Conservation (phyloP, 1,139 yeast genomes). For the Nadsonia commutata region DNA sequence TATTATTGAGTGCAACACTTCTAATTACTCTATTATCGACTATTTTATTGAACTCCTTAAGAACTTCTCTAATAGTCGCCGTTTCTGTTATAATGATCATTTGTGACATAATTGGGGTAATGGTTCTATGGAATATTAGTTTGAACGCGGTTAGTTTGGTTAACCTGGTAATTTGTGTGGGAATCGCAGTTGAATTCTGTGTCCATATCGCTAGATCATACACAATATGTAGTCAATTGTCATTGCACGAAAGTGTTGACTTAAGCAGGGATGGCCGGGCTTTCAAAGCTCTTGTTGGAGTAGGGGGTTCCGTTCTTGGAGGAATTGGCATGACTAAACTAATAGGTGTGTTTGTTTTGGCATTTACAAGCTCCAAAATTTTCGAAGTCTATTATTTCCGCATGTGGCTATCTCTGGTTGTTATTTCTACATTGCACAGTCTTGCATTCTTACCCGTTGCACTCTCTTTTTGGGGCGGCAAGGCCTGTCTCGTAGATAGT, state of each 20-base stretch:
- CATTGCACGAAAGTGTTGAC: constrained; percentile 12
- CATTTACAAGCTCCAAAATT: constrained; percentile 73
- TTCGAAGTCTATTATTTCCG: constrained; percentile 86
- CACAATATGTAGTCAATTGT: constrained; percentile 27
- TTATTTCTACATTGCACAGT: constrained; percentile 66
- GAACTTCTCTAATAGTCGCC: constrained; percentile 42
- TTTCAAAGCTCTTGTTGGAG: constrained; percentile 47
- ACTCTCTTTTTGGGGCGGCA: constrained; percentile 51
- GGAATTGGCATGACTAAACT: constrained; percentile 85
- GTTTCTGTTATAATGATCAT: constrained; percentile 50
- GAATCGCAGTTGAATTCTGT: constrained; percentile 87
- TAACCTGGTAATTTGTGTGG: constrained; percentile 77
- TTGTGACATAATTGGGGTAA: constrained; percentile 61
- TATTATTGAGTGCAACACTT: constrained; percentile 41
- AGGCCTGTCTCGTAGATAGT: constrained; percentile 27
- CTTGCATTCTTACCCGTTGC: constrained; percentile 65
- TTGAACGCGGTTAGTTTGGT: constrained; percentile 84
- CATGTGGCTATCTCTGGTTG: constrained; percentile 82
- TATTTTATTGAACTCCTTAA: constrained; percentile 50
- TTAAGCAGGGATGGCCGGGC: constrained; percentile 29
- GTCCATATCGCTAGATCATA: constrained; percentile 76
- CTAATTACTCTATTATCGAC: constrained; percentile 42
- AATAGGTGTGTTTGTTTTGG: constrained; percentile 74
- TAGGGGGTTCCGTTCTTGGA: constrained; percentile 78
- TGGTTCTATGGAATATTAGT: constrained; percentile 62